Base-by-base conservation (phyloP, 768 basidiomycete genomes). In the Pleurotus sapidus region DNA sequence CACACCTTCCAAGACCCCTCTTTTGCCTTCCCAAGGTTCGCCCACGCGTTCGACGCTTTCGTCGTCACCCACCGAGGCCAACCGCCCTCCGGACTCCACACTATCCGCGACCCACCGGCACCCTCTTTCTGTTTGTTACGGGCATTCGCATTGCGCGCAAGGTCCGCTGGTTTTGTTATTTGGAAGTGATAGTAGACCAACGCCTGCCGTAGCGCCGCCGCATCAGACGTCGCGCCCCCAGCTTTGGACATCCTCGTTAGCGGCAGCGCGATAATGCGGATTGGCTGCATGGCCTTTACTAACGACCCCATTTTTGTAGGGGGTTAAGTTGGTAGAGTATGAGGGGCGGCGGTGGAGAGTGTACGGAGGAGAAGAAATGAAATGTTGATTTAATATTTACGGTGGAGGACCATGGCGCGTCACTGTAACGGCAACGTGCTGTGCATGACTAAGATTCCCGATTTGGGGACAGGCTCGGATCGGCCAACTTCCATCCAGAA, bases 1-100 rank as follows among this genome's bases (percentile, higher is more conserved):
- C n/a, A n/a, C n/a, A 90, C 91, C 82, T 86, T 85, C 91, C 91
- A 93, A 54, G 79, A 83, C 18, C 81, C 83, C 55, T 85, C 72
- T 5, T 73, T 69, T 1, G 87, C 83, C 61, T 84, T 84, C 9
- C 89, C 91, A 64, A 90, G 86, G 17, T 77, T 74, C 23, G 82
- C 75, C 91, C 91, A 93, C 4, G 78, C 68, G 46, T 75, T 67
- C 1, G 77, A 67, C 0, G 83, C 84, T 63, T 86, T 91, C 18
- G 65, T 68, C 3, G 78, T 72, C 4, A 72, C 73, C 76, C 77
- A 83, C 4, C 77, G 79, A n/a, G 73, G 63, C 30, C 80, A 46
- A 59, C 82, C 84, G 18, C 74, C 75, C 42, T 75, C 67, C 0
- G 76, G 72, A 55, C 70, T 46, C 67, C 75, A 72, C n/a, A 6